Conservation (phyloP, 768 basidiomycete genomes). For the Gymnopilus junonius region DNA sequence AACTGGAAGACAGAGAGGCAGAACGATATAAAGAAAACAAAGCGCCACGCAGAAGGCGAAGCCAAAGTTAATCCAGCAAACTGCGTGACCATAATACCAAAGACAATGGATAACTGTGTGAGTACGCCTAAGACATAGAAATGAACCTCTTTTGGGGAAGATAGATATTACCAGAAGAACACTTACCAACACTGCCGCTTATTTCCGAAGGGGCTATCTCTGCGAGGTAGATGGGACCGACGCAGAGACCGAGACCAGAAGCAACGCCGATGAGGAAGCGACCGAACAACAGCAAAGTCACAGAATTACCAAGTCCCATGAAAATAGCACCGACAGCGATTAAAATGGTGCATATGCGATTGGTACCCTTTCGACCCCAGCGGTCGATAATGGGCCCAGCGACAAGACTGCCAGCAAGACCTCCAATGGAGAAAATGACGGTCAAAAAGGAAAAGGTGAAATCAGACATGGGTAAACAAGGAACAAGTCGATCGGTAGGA, state of each 20-base stretch:
- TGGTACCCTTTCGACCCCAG: slow-evolving; percentile 72
- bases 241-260: slow-evolving; percentile 74
- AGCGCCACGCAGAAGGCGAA: slow-evolving; percentile 71
- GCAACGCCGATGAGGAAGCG: slow-evolving; percentile 73
- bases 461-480: slow-evolving; percentile 82
- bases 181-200: slow-evolving; percentile 72
- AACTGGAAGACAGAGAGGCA: slow-evolving; percentile 61
- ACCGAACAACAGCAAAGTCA: slow-evolving; percentile 62
- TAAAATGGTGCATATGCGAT: slow-evolving; percentile 58
- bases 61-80: slow-evolving; percentile 72
- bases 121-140: slow-evolving; percentile 59
- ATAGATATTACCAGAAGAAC: background rate
- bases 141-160: background rate
- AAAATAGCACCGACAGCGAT: slow-evolving; percentile 62
- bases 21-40: slow-evolving; percentile 68
- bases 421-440: slow-evolving; percentile 85
- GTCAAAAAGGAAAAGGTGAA: slow-evolving; percentile 83
- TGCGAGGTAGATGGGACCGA: slow-evolving; percentile 84
- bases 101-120: slow-evolving; percentile 81
- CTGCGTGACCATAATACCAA: slow-evolving; percentile 90
- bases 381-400: slow-evolving; percentile 74
- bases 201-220: slow-evolving; percentile 83
- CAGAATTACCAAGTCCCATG: slow-evolving; percentile 67
- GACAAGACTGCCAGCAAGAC: slow-evolving; percentile 74
- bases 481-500: slow-evolving; percentile 50